Percentiles rank a stretch among this genome's conserved stretches.
Evolutionary conservation across 768 basidiomycete genomes (phyloP).

Genomic region (Lyophyllum shimeji): DNA sequence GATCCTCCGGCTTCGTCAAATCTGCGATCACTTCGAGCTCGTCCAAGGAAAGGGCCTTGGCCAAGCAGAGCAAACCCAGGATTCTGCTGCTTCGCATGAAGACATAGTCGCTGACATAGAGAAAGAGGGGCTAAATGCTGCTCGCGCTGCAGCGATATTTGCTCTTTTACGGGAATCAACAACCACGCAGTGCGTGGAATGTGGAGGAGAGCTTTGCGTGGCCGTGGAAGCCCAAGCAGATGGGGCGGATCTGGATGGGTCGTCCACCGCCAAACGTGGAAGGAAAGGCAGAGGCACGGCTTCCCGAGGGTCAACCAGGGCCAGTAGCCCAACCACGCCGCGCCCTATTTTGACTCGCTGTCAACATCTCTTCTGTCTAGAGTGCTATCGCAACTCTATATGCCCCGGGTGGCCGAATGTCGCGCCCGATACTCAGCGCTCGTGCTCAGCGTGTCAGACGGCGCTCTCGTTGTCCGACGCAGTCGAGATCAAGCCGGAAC

Average conservation of each 20-base stretch:
- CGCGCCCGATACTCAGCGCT: slow-evolving; percentile 49
- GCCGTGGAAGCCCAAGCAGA: slow-evolving; percentile 49
- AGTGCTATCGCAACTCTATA: slow-evolving; percentile 81
- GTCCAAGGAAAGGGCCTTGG: slow-evolving; percentile 66
- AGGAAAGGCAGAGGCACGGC: slow-evolving; percentile 49
- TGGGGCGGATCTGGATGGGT: slow-evolving; percentile 45
- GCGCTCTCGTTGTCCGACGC: slow-evolving; percentile 71
- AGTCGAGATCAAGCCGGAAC: slow-evolving; percentile 75
- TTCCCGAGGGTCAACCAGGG: slow-evolving; percentile 73
- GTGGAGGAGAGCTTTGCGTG: slow-evolving; percentile 71
- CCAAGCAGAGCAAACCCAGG: slow-evolving; percentile 44
- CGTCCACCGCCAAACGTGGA: slow-evolving; percentile 44
- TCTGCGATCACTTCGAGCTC: slow-evolving; percentile 94
- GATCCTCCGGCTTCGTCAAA: slow-evolving; percentile 93
- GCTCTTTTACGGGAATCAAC: slow-evolving; percentile 83
- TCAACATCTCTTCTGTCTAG: slow-evolving; percentile 88
- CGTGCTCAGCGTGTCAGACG: slow-evolving; percentile 79
- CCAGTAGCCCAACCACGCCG: slow-evolving; percentile 64
- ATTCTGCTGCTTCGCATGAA: slow-evolving; percentile 65
- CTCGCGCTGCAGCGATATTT: slow-evolving; percentile 81
- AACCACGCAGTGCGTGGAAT: slow-evolving; percentile 88
- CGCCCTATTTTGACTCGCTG: slow-evolving; percentile 85
- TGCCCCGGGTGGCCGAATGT: slow-evolving; percentile 82
- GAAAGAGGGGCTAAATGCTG: slow-evolving; percentile 73
- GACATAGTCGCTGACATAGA: slow-evolving; percentile 75